Evolutionary conservation across 768 basidiomycete genomes (phyloP), one percentile per base, ranked within the genome.

Genomic region (Gelatoporia subvermispora): DNA sequence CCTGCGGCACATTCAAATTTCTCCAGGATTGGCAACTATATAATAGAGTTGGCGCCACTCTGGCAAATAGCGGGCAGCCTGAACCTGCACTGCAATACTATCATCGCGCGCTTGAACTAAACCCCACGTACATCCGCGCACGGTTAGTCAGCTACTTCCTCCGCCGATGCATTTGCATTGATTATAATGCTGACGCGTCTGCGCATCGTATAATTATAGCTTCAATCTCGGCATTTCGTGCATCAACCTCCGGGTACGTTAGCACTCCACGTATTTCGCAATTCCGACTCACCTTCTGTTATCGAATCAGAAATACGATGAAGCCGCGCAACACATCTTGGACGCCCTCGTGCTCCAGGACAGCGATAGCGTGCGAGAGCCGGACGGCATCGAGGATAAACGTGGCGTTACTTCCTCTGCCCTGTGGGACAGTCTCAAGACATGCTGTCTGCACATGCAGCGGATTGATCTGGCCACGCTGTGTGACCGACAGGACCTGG

Each of bases 171-270:
- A 36, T 22, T 37, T 17, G 15, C 25, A 23, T 35, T 43, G 31
- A 35, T 36, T 13, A 31, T 31, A 13, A 13, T 13, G 28, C 28
- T 31, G 28, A 31, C 28, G 35, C 47, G 17, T 25, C 20, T 3
- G 23, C 35, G n/a, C 24, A n/a, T 22, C 3, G 21, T 15, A 43
- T 22, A 31, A 20, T 43, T 35, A 8, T 53, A 93, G 93, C 58
- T 96, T 91, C 66, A 96, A 97, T 66, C 73, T 96, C 15, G 93
- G 93, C 18, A 96, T 96, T 52, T 90, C 92, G 1, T 90, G 84
- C 62, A 88, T 92, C 60, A 93, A 91, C 64, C 76, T 97, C 48
- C 76, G 79, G 45, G 90, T 93, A 63, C 49, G 76, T 70, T 40
- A 10, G 5, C 8, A 35, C 9, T 47, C 35, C 15, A 17, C 7